Percentiles rank a stretch among this genome's conserved stretches.
phyloP scores from a whole-genome alignment of 495 filamentous ascomycete genomes.

The Penicillium lagena region DNA sequence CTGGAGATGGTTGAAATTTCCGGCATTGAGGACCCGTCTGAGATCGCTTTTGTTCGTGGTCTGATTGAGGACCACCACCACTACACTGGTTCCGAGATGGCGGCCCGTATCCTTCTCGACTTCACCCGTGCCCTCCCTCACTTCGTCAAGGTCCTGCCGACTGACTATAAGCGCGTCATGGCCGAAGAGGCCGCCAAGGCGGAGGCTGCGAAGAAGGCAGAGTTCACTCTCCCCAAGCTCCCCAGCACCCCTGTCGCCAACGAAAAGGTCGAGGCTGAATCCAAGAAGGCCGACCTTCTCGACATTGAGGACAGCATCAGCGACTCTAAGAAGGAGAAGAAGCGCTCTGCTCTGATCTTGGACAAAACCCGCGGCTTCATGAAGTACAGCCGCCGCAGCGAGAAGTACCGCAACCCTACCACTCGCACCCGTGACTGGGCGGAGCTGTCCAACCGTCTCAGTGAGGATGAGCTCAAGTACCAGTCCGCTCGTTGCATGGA shows the following conservation, averaged over 20 bases:
- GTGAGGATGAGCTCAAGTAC: constrained; percentile 97
- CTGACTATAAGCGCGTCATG: constrained; percentile 95
- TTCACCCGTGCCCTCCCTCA: constrained; percentile 89
- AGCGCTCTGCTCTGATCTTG: constrained; percentile 83
- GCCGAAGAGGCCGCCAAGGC: constrained; percentile 79
- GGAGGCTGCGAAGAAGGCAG: constrained; percentile 74
- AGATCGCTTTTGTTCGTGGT: constrained; percentile 91
- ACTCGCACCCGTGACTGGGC: constrained; percentile 93
- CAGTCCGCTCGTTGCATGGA: constrained; percentile 99
- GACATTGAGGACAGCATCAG: constrained; percentile 94
- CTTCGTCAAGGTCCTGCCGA: constrained; percentile 92
- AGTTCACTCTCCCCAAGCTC: constrained; percentile 78
- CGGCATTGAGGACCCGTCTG: constrained; percentile 76
- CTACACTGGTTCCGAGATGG: constrained; percentile 96
- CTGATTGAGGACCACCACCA: constrained; percentile 98
- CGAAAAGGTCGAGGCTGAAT: constrained; percentile 54
- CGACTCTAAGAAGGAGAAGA: constrained; percentile 85
- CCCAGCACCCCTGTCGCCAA: constrained; percentile 47
- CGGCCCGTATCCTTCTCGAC: constrained; percentile 92
- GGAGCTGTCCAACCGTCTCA: constrained; percentile 81
- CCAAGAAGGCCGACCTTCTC: constrained; percentile 73
- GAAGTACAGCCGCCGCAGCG: constrained; percentile 91
- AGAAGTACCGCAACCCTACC: constrained; percentile 88
- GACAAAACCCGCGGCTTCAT: constrained; percentile 99
- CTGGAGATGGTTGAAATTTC: constrained; percentile 97